Evolutionary conservation across 495 filamentous ascomycete species (phyloP).

Genomic region (Penicillium angulare): DNA sequence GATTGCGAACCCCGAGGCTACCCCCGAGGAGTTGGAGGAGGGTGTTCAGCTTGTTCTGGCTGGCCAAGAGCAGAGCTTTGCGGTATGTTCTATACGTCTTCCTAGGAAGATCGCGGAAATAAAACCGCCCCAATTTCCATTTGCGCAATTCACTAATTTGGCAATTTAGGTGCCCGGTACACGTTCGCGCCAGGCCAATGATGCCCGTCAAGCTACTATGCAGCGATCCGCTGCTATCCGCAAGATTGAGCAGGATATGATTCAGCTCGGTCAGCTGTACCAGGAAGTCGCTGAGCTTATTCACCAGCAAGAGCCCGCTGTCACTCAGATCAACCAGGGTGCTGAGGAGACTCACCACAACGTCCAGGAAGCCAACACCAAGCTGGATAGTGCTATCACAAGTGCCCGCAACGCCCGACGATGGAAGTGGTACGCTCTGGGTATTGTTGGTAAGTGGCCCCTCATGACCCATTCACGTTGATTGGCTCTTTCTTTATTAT

Average conservation of each 20-base stretch:
- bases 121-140: too few relatives aligned
- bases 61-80: slow-evolving; percentile 72
- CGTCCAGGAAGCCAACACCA: slow-evolving; percentile 73
- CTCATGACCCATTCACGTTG: not conserved
- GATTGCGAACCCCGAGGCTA: slow-evolving; percentile 83
- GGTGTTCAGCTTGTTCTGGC: slow-evolving; percentile 69
- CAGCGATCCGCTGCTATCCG: slow-evolving; percentile 85
- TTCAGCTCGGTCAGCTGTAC: slow-evolving; percentile 80
- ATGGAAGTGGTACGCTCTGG: slow-evolving; percentile 98
- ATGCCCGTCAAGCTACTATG: slow-evolving; percentile 71
- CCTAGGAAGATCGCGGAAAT: too few relatives aligned
- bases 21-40: slow-evolving; percentile 73
- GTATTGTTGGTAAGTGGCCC: slow-evolving; percentile 68
- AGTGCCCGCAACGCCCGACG: slow-evolving; percentile 77
- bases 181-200: slow-evolving; percentile 76
- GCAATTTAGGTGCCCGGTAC: slow-evolving; percentile 57
- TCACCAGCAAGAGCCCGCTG: slow-evolving; percentile 74
- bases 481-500: not conserved
- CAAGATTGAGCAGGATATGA: slow-evolving; percentile 85
- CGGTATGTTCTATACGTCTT: slow-evolving; percentile 41
- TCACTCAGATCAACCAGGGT: slow-evolving; percentile 76
- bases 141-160: slow-evolving; percentile 8
- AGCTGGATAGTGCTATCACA: slow-evolving; percentile 72
- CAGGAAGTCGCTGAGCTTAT: slow-evolving; percentile 80
- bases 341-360: slow-evolving; percentile 76